Conservation (phyloP, 176 grass and related monocot species). For the Metroxylon sagu region DNA sequence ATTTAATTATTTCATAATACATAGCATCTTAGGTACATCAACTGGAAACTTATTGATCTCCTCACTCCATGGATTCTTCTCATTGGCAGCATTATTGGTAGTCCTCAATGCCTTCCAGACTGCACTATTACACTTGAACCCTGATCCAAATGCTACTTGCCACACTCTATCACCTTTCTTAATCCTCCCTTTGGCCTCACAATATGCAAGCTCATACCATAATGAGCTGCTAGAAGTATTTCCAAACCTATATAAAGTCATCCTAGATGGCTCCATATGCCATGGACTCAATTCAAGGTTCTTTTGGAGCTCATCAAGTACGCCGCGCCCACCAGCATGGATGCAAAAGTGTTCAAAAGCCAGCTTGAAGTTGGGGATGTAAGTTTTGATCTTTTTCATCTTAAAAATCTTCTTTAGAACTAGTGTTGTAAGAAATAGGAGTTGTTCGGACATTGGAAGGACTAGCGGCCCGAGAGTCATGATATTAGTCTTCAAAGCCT, state of each 20-base stretch:
- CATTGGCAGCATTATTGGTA: constrained; percentile 1
- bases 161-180: constrained; percentile 30
- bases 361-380: constrained; percentile 45
- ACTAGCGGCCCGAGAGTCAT: constrained; percentile 26
- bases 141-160: constrained; percentile 34
- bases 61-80: constrained; percentile 12
- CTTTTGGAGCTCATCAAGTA: constrained; percentile 54
- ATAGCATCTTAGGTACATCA: constrained; percentile 31
- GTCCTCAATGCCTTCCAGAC: constrained; percentile 38
- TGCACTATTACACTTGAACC: constrained; percentile 45
- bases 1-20: neutral
- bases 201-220: constrained; percentile 61
- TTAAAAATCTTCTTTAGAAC: constrained; percentile 6
- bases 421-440: constrained; percentile 19
- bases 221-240: constrained; percentile 66
- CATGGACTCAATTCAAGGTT: constrained; percentile 21
- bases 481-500: constrained; percentile 40
- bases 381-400: constrained; percentile 10
- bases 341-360: constrained; percentile 63
- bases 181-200: constrained; percentile 47
- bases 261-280: constrained; percentile 68
- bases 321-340: constrained; percentile 44
- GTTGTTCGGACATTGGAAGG: constrained; percentile 37
- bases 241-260: constrained; percentile 55
- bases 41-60: constrained; percentile 27